Evolutionary conservation across 177 flowering plant genomes (phyloP), one percentile per base, ranked within the genome.

Genomic region (Vitis hybrid): DNA sequence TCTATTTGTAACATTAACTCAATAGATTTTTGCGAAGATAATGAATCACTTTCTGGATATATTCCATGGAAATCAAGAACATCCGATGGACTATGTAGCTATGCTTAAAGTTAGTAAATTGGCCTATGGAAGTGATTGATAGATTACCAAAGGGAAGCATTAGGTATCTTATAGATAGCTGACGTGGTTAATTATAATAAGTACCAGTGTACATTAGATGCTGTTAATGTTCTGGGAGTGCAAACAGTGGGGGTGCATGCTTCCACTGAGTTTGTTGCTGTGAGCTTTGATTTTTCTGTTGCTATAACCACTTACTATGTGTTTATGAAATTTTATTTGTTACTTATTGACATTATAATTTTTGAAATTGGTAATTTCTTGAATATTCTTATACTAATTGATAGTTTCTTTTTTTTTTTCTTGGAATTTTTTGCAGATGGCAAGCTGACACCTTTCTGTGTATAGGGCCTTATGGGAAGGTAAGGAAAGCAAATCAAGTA

Each of bases 361-460:
- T 11, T n/a, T 52, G 5, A 8, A 52, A 26, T 7, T 53, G 31
- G 8, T 31, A 1, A 55, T 9, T n/a, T 56, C 5, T 29, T 55
- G 19, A 55, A 9, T 8, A 55, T 65, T 10, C 51, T 39, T 19
- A 55, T 56, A 14, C 33, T 65, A 0, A n/a, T n/a, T 31, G 6
- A 51, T 53, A 0, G 13, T 51, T 57, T 5, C 8, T 15, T 29
- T 22, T 56, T 65, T 14, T 19, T 52, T 33, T 33, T 33, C 7
- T 22, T 2, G 7, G 45, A 31, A 13, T 66, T 4, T 66, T 66
- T 50, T 55, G 59, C 69, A 66, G 61, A 66, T 55, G 59, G 59
- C 18, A 55, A 31, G 48, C 11, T 21, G 31, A 3, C 29, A 15
- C 15, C 6, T 8, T 15, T 10, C 48, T 22, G 58, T 13, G 11